Conservation (phyloP, 257 asterid species). For the Solanum appendiculatum region DNA sequence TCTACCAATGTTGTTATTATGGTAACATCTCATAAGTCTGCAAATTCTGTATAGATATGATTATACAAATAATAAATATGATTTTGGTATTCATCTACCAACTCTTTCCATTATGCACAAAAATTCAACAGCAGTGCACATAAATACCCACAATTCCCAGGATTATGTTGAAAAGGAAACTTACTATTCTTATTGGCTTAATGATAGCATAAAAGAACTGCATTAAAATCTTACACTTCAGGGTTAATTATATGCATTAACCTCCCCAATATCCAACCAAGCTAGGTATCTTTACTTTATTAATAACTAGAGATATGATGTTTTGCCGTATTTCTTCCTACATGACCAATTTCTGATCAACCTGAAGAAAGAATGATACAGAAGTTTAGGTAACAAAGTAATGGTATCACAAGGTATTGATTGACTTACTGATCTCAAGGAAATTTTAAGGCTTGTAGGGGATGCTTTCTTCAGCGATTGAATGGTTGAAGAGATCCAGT, state of each 20-base stretch:
- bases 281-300: not conserved
- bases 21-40: no score
- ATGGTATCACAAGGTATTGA: not conserved
- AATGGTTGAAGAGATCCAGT: conserved; percentile 61
- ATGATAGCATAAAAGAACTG: not conserved
- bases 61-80: not conserved
- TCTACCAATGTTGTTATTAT: no score
- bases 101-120: not conserved
- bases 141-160: not conserved
- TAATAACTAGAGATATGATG: not conserved
- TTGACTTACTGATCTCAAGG: conserved; percentile 72
- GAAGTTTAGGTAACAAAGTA: not conserved
- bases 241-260: not conserved
- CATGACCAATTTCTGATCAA: not conserved
- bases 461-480: conserved; percentile 71
- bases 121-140: not conserved
- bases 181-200: not conserved
- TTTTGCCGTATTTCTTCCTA: not conserved
- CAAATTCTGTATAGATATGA: no score
- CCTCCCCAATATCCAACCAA: not conserved
- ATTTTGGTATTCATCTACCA: not conserved
- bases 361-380: not conserved
- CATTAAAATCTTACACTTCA: not conserved
- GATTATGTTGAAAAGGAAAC: not conserved
- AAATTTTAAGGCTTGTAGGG: conserved; percentile 81